Base-by-base conservation (phyloP, 164 flowering plant species). In the Macadamia integrifolia region DNA sequence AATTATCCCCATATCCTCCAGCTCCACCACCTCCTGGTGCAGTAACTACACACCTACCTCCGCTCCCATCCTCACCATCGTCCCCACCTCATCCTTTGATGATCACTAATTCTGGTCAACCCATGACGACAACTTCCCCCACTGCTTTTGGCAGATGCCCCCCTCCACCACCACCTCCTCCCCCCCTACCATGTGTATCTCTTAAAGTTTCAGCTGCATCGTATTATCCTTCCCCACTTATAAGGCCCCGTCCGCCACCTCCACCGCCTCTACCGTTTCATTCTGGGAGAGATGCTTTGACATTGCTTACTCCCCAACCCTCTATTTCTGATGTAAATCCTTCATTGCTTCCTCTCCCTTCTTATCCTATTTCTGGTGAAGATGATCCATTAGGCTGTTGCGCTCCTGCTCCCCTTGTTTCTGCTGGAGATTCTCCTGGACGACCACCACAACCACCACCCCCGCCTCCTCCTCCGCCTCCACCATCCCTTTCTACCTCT, bases 401-500 rank as follows among this genome's bases (percentile, higher is more conserved):
- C 40, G 5, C 5, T 35, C 69, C 76, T 9, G 76, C 67, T 61
- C 66, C 66, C 11, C 61, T 70, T 32, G 31, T 42, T 50, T 23
- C 10, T 61, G n/a, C 65, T 30, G 43, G n/a, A 64, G 55, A 46
- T 18, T 31, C 32, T 23, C 50, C 66, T 42, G 42, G 67, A 44
- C 69, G 65, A 53, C 74, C 80, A 10, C 85, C 77, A n/a, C 78
- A 79, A 31, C 70, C 76, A 10, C 83, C 81, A 30, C 81, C 74
- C 3, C 76, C 80, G 13, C 79, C 79, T 18, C 81, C 80, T 17
- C 77, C 75, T 6, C 76, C 80, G 13, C 79, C 79, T 18, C 81
- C 80, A 23, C 77, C 75, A 14, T 71, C 76, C 12, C 62, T 67
- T 23, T 15, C 53, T 52, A 60, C 30, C 10, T 11, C 73, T 53